phyloP scores from a whole-genome alignment of 164 flowering plant species.

The Magnolia kwangsiensis region DNA sequence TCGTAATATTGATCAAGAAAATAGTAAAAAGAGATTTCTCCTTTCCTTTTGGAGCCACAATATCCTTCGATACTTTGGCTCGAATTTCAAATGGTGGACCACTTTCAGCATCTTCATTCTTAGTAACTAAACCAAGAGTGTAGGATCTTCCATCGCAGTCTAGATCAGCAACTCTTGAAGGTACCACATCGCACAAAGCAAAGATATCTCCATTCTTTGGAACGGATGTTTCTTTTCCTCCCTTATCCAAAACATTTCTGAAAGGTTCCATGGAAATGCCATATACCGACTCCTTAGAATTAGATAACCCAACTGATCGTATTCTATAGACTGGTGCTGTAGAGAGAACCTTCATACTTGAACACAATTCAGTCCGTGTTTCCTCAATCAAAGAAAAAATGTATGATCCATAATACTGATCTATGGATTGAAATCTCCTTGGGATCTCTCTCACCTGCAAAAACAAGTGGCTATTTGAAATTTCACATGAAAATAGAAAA shows the following conservation, averaged over 20 bases:
- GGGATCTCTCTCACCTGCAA: conserved; percentile 54
- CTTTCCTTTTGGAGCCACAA: conserved; percentile 18
- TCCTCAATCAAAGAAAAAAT: conserved; percentile 53
- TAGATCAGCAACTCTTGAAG: conserved; percentile 43
- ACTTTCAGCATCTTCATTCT: conserved; percentile 10
- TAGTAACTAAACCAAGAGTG: neutral
- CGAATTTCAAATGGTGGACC: neutral
- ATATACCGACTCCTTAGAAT: neutral
- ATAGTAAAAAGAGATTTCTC: conserved; percentile 36
- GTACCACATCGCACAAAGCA: conserved; percentile 40
- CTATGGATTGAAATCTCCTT: conserved; percentile 36
- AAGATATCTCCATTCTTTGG: conserved; percentile 59
- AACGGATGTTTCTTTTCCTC: conserved; percentile 35
- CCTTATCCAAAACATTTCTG: neutral
- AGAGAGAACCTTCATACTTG: conserved; percentile 41
- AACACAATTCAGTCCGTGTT: conserved; percentile 43
- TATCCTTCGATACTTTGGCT: conserved; percentile 29
- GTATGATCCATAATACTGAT: conserved; percentile 44
- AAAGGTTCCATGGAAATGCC: neutral
- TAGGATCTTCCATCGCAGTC: neutral
- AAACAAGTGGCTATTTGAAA: neutral
- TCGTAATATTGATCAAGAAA: conserved; percentile 42
- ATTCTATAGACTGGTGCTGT: conserved; percentile 50
- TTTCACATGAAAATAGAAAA: too few species aligned
- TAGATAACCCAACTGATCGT: conserved; percentile 12